Percentiles rank a stretch among this genome's conserved stretches.
These are phyloP conservation scores for Aspergillus leporis DNA, from an alignment of 495 filamentous ascomycete species.

Conservation along the genomic window DNA sequence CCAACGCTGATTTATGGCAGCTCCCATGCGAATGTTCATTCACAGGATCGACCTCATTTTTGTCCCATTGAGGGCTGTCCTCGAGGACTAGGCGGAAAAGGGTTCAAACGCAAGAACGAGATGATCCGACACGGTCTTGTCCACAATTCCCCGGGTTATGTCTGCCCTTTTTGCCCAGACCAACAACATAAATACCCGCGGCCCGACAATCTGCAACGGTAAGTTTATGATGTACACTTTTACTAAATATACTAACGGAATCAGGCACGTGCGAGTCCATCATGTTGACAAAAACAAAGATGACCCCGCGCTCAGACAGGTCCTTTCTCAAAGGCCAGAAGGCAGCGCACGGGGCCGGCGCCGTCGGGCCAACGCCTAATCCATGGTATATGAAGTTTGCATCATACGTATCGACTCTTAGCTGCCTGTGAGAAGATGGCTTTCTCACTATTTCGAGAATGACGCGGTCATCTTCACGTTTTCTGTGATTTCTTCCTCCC, in stretches of 20 bases:
- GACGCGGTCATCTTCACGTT: conserved; percentile 19
- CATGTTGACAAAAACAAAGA: conserved; percentile 86
- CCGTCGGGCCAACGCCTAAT: conserved; percentile 53
- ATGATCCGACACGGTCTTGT: conserved; percentile 98
- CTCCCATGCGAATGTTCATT: conserved; percentile 98
- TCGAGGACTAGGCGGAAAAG: conserved; percentile 80
- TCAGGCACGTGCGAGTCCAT: conserved; percentile 84
- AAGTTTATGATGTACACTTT: conserved; percentile 21
- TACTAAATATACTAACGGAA: conserved; percentile 13
- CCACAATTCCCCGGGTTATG: conserved; percentile 92
- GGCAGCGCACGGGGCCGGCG: conserved; percentile 82
- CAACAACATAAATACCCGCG: conserved; percentile 95
- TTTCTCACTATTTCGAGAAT: conserved; percentile 14
- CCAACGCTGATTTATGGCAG: conserved; percentile 49
- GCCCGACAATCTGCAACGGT: conserved; percentile 98
- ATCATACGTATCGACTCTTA: background rate
- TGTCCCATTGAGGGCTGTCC: conserved; percentile 81
- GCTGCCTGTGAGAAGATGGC: conserved; percentile 2
- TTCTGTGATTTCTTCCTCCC: conserved; percentile 13
- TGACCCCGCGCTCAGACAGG: conserved; percentile 74
- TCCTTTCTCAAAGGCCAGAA: conserved; percentile 79
- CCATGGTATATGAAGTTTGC: conserved; percentile 6
- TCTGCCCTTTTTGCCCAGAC: conserved; percentile 96
- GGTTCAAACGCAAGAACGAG: conserved; percentile 98
- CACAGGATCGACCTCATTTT: conserved; percentile 85